A percentile compares a stretch with the other conserved stretches of the same genome.
Conservation (phyloP, 2,329 filamentous ascomycete species). For the Colletotrichum neosansevieriae region DNA sequence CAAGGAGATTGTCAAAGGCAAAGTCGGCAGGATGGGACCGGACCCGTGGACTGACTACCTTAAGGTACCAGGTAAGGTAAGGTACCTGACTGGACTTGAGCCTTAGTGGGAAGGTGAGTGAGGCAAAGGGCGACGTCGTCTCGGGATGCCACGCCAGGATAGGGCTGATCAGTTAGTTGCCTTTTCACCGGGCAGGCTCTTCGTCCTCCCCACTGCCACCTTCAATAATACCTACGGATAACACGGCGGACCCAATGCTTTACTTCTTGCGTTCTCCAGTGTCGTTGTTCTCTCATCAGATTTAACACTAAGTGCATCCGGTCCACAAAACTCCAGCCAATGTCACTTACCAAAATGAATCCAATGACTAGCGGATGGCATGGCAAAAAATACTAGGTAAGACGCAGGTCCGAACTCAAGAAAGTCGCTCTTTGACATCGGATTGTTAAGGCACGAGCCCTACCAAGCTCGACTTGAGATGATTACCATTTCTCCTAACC, state of each 20-base stretch:
- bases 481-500: not conserved
- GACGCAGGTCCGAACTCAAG: conserved; percentile 9
- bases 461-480: conserved; percentile 2
- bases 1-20: conserved; percentile 19
- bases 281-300: not conserved
- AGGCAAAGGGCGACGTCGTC: not conserved
- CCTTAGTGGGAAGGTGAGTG: conserved; percentile 12
- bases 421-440: not conserved
- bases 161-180: conserved; percentile 37
- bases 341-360: not conserved
- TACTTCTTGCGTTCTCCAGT: not conserved
- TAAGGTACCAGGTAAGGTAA: too few relatives aligned
- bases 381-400: not conserved
- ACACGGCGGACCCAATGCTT: not conserved
- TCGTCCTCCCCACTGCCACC: not conserved
- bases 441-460: conserved; percentile 6
- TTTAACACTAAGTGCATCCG: not conserved
- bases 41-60: conserved; percentile 11
- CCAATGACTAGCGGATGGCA: conserved; percentile 1
- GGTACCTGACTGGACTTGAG: not conserved
- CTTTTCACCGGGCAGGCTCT: conserved; percentile 2
- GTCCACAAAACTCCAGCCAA: not conserved
- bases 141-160: conserved; percentile 34
- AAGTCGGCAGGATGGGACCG: conserved; percentile 1
- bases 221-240: conserved; percentile 2